Percentiles rank a stretch among this genome's conserved stretches.
Evolutionary conservation across 192 early-diverging fungal genomes (phyloP).

Genomic region (Martensiomyces pterosporus): DNA sequence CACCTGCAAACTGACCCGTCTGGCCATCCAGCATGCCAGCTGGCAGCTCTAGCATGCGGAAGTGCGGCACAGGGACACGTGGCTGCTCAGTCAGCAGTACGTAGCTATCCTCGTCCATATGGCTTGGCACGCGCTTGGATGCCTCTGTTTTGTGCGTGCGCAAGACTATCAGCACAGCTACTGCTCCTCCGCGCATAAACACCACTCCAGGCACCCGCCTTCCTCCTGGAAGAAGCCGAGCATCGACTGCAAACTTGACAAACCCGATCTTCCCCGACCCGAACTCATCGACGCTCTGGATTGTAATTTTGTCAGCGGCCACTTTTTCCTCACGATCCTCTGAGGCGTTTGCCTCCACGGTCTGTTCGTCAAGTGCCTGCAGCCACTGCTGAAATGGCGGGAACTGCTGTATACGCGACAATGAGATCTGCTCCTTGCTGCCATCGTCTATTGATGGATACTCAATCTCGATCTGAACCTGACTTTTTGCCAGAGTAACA

Average conservation of each 20-base stretch:
- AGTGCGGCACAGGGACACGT: conserved; percentile 59
- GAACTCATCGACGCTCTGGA: conserved; percentile 77
- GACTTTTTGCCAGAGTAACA: conserved; percentile 1
- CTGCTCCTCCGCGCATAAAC: conserved; percentile 77
- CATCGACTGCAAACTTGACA: conserved; percentile 64
- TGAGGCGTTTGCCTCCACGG: background rate
- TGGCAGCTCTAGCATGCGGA: conserved; percentile 69
- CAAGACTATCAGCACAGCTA: conserved; percentile 67
- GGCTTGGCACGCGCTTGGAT: background rate
- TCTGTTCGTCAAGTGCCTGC: conserved; percentile 10
- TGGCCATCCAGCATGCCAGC: conserved; percentile 80
- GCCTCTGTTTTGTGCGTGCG: conserved; percentile 4
- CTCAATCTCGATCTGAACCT: background rate
- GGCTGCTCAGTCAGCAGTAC: conserved; percentile 74
- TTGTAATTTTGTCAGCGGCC: conserved; percentile 48
- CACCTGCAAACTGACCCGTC: conserved; percentile 67
- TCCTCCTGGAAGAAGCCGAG: conserved; percentile 46
- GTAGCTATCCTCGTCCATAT: conserved; percentile 47
- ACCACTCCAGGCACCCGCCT: conserved; percentile 65
- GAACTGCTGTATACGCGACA: conserved; percentile 30
- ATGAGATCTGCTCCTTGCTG: too few relatives aligned
- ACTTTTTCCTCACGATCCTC: conserved; percentile 11
- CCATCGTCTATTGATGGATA: too few relatives aligned
- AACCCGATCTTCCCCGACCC: conserved; percentile 63
- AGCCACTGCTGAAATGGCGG: conserved; percentile 35